These are phyloP conservation scores for Colletotrichum kahawae DNA, from an alignment of 2,329 filamentous ascomycete genomes.

Conservation along the genomic window DNA sequence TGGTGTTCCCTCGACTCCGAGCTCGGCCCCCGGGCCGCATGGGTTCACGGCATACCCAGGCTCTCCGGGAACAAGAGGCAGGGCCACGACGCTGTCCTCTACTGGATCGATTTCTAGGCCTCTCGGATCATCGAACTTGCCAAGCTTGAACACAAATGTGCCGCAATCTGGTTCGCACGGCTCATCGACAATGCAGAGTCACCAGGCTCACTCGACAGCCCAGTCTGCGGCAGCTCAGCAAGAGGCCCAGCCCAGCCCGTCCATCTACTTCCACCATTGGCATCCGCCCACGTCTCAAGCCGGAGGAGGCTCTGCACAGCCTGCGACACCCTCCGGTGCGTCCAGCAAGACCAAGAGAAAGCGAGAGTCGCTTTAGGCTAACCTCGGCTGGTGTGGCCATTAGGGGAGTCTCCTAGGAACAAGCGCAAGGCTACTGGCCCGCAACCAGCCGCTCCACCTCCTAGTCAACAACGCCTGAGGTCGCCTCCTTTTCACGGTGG, in stretches of 20 bases:
- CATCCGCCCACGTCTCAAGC: slow-evolving; percentile 76
- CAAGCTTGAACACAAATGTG: slow-evolving; percentile 51
- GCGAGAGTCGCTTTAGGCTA: slow-evolving; percentile 46
- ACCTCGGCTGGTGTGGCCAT: slow-evolving; percentile 43
- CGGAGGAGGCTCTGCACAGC: slow-evolving; percentile 65
- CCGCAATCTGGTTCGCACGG: slow-evolving; percentile 39
- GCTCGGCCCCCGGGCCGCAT: slow-evolving; percentile 42
- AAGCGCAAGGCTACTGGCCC: slow-evolving; percentile 76
- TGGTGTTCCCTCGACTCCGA: slow-evolving; percentile 47
- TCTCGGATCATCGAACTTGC: slow-evolving; percentile 40
- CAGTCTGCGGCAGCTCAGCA: slow-evolving; percentile 64
- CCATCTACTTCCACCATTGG: slow-evolving; percentile 93
- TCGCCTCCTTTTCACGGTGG: slow-evolving; percentile 58
- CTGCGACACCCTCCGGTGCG: slow-evolving; percentile 78
- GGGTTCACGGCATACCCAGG: slow-evolving; percentile 51
- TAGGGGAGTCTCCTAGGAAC: slow-evolving; percentile 78
- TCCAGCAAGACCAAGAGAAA: slow-evolving; percentile 57
- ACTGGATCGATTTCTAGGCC: slow-evolving; percentile 42
- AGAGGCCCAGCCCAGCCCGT: slow-evolving; percentile 70
- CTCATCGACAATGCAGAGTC: slow-evolving; percentile 40
- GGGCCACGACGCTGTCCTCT: slow-evolving; percentile 54
- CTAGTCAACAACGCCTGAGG: slow-evolving; percentile 49
- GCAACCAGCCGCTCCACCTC: slow-evolving; percentile 49
- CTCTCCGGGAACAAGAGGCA: slow-evolving; percentile 51
- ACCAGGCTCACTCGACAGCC: slow-evolving; percentile 51